Base-by-base conservation (phyloP, 2,329 filamentous ascomycete species). In the Colletotrichum sp. region DNA sequence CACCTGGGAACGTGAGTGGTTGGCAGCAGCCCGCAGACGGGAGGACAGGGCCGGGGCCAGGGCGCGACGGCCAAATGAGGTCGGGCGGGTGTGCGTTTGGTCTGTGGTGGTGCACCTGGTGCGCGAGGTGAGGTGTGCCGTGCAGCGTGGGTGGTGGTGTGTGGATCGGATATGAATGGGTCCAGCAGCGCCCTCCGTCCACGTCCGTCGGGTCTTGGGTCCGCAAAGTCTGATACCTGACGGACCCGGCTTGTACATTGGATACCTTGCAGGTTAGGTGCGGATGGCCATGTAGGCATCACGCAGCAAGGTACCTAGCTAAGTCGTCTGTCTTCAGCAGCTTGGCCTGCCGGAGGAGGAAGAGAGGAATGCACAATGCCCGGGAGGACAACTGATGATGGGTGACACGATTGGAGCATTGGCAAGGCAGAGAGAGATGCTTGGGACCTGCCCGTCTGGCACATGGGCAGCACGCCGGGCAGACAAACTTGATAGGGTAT, bases 151-250 rank as follows among this genome's bases (percentile, higher is more conserved):
- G 32, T 62, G 39, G 18, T 58, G 34, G 72, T 55, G 68, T 68
- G 70, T 69, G 70, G 70, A 68, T 60, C 56, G 34, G 64, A 65
- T 73, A 73, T 32, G 64, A 58, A 64, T 74, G 67, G 72, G 36
- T 61, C 61, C 43, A 52, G 43, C 43, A 52, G 43, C 43, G n/a
- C 43, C 43, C 43, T 22, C 43, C 43, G 43, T 22, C 43, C 43
- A 52, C 43, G n/a, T 65, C 58, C 55, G 56, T 62, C 58, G 10
- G 25, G 28, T 28, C 58, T 18, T 56, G 28, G 43, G 18, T 27
- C 36, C 36, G 39, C 39, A n/a, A 48, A 48, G 39, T 48, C 43
- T 52, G 43, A 52, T 52, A 52, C 43, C 36, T 64, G 69, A 74
- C 48, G 64, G 74, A 74, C 68, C 71, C 34, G 72, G 61, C 43